Evolutionary conservation across 139 green algal genomes (phyloP).

Genomic region (Chlamydomonas incerta): DNA sequence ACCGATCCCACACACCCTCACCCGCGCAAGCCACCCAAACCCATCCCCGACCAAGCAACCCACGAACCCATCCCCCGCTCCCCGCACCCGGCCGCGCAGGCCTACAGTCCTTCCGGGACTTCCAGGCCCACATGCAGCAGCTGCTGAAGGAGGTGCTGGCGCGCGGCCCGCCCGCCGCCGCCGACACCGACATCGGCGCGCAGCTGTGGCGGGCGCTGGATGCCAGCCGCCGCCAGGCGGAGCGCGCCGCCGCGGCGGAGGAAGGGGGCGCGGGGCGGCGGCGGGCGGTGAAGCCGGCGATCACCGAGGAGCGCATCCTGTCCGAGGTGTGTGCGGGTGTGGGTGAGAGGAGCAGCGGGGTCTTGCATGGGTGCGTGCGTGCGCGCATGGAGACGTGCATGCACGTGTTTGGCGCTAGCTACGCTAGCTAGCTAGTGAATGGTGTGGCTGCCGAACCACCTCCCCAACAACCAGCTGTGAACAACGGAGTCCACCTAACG

Average conservation of each 20-base stretch:
- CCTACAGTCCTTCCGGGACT: slow-evolving; percentile 48
- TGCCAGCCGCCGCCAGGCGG: slow-evolving; percentile 23
- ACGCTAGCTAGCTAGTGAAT: too few relatives aligned
- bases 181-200: slow-evolving; percentile 57
- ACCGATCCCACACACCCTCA: too few relatives aligned
- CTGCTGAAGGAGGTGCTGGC: slow-evolving; percentile 56
- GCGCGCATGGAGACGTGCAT: too few relatives aligned
- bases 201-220: slow-evolving; percentile 53
- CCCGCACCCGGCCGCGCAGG: slow-evolving; percentile 34
- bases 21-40: too few relatives aligned
- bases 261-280: neutral
- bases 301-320: slow-evolving; percentile 51
- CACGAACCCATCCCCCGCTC: too few relatives aligned
- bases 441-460: too few relatives aligned
- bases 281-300: neutral
- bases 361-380: too few relatives aligned
- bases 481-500: too few relatives aligned
- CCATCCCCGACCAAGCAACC: too few relatives aligned
- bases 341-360: neutral
- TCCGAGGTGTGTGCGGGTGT: slow-evolving; percentile 34
- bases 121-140: slow-evolving; percentile 61
- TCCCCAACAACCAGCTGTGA: too few relatives aligned
- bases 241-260: neutral
- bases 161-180: slow-evolving; percentile 28
- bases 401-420: too few relatives aligned